Percentiles rank a stretch among this genome's conserved stretches.
Conservation (phyloP, 495 filamentous ascomycete species). For the Penicillium cataractarum region DNA sequence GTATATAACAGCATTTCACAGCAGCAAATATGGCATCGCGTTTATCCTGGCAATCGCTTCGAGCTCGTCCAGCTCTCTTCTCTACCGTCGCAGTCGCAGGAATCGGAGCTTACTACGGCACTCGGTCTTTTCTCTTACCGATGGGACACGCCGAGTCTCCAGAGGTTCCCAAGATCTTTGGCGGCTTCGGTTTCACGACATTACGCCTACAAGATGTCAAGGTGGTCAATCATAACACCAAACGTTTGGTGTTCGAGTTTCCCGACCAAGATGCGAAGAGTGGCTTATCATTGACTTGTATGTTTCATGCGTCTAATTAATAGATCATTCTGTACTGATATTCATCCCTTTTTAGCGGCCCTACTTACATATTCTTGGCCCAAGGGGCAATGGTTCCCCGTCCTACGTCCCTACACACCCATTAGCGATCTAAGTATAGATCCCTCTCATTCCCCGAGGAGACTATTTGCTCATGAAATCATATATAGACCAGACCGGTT, state of each 20-base stretch:
- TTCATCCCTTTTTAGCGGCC: slow-evolving; percentile 41
- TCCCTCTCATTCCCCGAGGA: background rate
- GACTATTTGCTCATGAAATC: slow-evolving; percentile 3
- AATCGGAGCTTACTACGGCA: slow-evolving; percentile 25
- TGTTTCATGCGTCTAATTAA: background rate
- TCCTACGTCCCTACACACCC: slow-evolving; percentile 62
- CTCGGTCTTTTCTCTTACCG: slow-evolving; percentile 18
- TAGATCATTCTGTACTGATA: background rate
- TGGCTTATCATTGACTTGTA: slow-evolving; percentile 59
- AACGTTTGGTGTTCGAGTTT: slow-evolving; percentile 63
- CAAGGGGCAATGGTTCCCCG: slow-evolving; percentile 54
- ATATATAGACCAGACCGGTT: slow-evolving; percentile 53
- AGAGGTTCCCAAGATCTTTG: slow-evolving; percentile 25
- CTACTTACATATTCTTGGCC: slow-evolving; percentile 59
- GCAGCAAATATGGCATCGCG: slow-evolving; percentile 7
- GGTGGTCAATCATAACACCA: slow-evolving; percentile 66
- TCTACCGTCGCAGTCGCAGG: slow-evolving; percentile 18
- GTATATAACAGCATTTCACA: background rate
- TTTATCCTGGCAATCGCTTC: slow-evolving; percentile 7
- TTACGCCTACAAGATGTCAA: slow-evolving; percentile 51
- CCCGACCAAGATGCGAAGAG: slow-evolving; percentile 52
- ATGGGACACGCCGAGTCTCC: slow-evolving; percentile 30
- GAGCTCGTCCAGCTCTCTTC: slow-evolving; percentile 1
- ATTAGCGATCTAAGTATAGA: slow-evolving; percentile 54
- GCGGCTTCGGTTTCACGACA: slow-evolving; percentile 27